These are phyloP conservation scores for Emericellopsis terricola DNA, from an alignment of 495 filamentous ascomycete species.

Conservation along the genomic window DNA sequence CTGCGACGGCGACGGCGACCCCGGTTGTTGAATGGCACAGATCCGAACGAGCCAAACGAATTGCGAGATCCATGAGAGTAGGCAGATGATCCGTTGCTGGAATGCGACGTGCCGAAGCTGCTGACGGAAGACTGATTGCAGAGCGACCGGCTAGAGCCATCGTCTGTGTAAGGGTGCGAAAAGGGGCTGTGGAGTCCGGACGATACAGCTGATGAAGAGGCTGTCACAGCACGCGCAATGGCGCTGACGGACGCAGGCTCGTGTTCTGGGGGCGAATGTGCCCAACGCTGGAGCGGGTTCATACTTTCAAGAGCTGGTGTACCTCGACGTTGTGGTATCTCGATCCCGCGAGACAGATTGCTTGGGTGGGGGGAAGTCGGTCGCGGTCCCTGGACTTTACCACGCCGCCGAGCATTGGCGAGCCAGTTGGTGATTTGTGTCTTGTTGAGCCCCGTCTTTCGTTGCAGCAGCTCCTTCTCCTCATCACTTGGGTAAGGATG, in stretches of 20 bases:
- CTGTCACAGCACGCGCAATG: conserved; percentile 60
- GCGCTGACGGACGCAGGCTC: conserved; percentile 66
- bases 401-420: conserved; percentile 63
- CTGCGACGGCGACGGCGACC: conserved; percentile 55
- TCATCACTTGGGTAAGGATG: conserved; percentile 71
- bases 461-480: conserved; percentile 57
- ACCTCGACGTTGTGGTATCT: conserved; percentile 39
- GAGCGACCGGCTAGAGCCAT: conserved; percentile 52
- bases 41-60: conserved; percentile 51
- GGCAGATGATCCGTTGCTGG: conserved; percentile 51
- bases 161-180: conserved; percentile 30
- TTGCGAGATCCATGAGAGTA: conserved; percentile 49
- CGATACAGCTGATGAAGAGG: conserved; percentile 27
- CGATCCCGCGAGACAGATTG: conserved; percentile 37
- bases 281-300: conserved; percentile 76
- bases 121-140: conserved; percentile 53
- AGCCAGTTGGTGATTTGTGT: conserved; percentile 76
- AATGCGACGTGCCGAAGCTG: conserved; percentile 52
- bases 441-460: conserved; percentile 52
- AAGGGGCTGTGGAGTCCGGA: conserved; percentile 35
- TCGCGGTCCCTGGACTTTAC: conserved; percentile 44
- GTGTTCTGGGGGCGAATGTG: conserved; percentile 70
- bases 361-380: conserved; percentile 38
- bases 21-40: conserved; percentile 24
- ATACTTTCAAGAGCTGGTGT: conserved; percentile 39